Evolutionary conservation across 768 basidiomycete genomes (phyloP), one percentile per base, ranked within the genome.

Genomic region (Clitopilus passeckerianus): DNA sequence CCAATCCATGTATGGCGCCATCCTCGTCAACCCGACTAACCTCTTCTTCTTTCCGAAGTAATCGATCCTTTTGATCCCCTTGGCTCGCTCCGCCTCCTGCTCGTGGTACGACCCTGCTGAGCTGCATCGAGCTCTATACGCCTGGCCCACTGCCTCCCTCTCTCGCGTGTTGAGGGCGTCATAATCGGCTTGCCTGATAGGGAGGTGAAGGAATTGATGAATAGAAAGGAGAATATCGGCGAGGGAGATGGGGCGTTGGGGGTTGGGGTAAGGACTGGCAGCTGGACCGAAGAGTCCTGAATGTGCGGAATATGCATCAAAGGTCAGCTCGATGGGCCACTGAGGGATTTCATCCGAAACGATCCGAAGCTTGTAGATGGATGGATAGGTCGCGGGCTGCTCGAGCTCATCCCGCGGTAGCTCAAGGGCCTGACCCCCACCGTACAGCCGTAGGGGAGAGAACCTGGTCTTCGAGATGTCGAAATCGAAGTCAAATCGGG

Each of bases 1-100:
- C 54, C 67, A 74, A 1, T 71, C 71, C 34, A 80, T 75, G 14
- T 68, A 66, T 2, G 63, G 43, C 62, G 74, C 75, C 41, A 68
- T 72, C 61, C 77, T 72, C 6, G 76, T 71, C 53, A 86, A 59
- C 16, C 85, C 85, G 60, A 75, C 77, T 68, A 86, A 79, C 64
- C 68, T 74, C 2, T 74, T 73, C 56, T 73, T 77, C 7, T 77
- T 80, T 52, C 72, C 58, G 61, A 87, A 70, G 68, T 81, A 87
- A 72, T 89, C 87, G 2, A 88, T 75, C 59, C 82, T 75, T 71
- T 82, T 85, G 16, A 87, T 77, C 0, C 84, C 85, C 70, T 81
- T 78, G 14, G 69, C 73, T 60, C 74, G 67, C 67, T 82, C 75
- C 5, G 46, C 46, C 20, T 50, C 46, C 34, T 71, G 68, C 35